Percentiles rank a stretch among this genome's conserved stretches.
phyloP scores from a whole-genome alignment of 176 grass and related monocot genomes.

The Hsuehochloa calcarea region DNA sequence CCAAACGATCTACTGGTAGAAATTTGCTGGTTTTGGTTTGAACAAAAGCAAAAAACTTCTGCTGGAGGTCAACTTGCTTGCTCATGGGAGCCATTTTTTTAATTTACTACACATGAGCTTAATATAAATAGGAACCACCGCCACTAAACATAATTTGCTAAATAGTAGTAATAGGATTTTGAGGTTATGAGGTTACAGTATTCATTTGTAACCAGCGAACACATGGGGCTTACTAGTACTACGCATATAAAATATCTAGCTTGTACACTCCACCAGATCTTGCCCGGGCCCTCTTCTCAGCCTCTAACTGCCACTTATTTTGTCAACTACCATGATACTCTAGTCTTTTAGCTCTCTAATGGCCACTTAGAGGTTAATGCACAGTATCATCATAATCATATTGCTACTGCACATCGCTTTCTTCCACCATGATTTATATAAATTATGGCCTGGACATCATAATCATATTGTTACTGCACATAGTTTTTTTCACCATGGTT shows the following conservation, averaged over 20 bases:
- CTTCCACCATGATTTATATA: neutral
- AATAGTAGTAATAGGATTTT: neutral
- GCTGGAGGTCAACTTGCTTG: neutral
- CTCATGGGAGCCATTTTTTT: neutral
- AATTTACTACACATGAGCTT: neutral
- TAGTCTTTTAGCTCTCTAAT: neutral
- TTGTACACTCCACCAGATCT: neutral
- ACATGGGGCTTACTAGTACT: neutral
- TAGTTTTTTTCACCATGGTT: neutral
- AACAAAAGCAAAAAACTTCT: neutral
- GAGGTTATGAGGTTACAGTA: neutral
- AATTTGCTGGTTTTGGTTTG: neutral
- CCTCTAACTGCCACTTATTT: neutral
- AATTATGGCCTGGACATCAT: neutral
- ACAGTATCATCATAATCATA: neutral
- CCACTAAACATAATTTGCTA: neutral
- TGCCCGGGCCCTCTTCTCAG: neutral
- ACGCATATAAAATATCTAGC: slow-evolving; percentile 19
- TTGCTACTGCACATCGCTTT: neutral
- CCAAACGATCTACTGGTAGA: neutral
- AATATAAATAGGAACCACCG: neutral
- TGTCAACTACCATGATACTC: neutral
- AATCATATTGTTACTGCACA: neutral
- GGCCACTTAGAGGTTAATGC: neutral
- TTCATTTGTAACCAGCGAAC: neutral